Base-by-base conservation (phyloP, 768 basidiomycete species). In the Mycena kentingensis region DNA sequence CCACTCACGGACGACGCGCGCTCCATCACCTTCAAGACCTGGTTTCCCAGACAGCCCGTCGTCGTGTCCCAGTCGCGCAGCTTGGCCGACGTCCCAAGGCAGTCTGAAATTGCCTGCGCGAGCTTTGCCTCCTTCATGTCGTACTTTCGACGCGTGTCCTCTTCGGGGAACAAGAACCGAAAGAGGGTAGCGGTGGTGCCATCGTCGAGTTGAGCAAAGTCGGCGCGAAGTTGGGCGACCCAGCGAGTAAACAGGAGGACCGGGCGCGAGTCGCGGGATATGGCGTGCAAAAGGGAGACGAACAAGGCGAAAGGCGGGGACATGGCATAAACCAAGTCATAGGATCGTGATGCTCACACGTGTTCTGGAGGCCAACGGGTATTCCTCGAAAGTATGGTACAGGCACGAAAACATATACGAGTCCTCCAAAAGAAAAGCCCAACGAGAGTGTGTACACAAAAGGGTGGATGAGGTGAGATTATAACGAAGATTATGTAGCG, bases 101-200 rank as follows among this genome's bases (percentile, higher is more conserved):
- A 74, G 18, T 81, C 71, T 1, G 75, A 73, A 0, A 95, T 72
- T 25, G 76, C 66, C 11, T 69, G 64, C 1, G 78, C 76, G 18
- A 95, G 75, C 28, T 70, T 76, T 13, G 73, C 70, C 70, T 93
- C 91, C 64, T 88, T 82, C 63, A 93, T 73, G 28, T 83, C 81
- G 60, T 87, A 95, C 65, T 83, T 82, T 21, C 94, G 76, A 15
- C 78, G 68, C 1, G 72, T 61, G 54, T 94, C 90, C 51, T 91
- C 84, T 54, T 94, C 85, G 0, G 94, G 93, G 63, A 94, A 95
- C n/a, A 96, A 71, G 4, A 93, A 68, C 6, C 83, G 80, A 61
- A 95, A 85, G 26, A 91, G 68, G 5, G 78, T 77, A 13, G 76
- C 73, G 8, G 84, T 82, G 0, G 82, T 84, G 4, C 79, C 76